Conservation (phyloP, 148 eudicot genomes). For the Spergularia bocconei region DNA sequence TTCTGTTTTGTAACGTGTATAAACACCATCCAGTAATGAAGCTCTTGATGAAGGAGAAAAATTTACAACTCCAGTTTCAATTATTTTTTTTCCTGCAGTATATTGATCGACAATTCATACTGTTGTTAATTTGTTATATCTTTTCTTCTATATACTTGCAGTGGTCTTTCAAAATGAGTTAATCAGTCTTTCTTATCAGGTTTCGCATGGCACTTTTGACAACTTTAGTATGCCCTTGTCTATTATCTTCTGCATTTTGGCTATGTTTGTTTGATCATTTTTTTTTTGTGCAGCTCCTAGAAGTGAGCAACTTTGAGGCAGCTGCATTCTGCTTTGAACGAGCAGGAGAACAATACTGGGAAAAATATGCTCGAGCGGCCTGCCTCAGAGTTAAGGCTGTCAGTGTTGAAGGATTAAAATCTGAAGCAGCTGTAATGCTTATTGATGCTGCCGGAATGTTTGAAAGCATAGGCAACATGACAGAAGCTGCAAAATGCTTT, state of each 20-base stretch:
- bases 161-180: too few species aligned
- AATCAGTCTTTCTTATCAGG: too few species aligned
- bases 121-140: too few species aligned
- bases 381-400: conserved; percentile 40
- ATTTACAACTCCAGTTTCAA: too few species aligned
- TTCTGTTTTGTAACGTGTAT: not conserved
- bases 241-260: not conserved
- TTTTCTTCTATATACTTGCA: too few species aligned
- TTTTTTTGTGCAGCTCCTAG: conserved; percentile 38
- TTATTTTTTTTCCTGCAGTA: too few species aligned
- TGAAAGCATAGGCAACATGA: too few species aligned
- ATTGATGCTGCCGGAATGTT: too few species aligned
- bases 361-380: conserved; percentile 47
- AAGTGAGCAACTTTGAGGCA: conserved; percentile 54
- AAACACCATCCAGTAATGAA: too few species aligned
- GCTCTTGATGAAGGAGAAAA: too few species aligned
- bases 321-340: conserved; percentile 66
- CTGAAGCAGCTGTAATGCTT: conserved; percentile 18
- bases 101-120: too few species aligned
- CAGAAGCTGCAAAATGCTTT: too few species aligned
- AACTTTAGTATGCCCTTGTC: not conserved
- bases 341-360: conserved; percentile 55
- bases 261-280: not conserved
- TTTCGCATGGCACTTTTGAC: not conserved
- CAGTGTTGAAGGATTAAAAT: conserved; percentile 33